These are phyloP conservation scores for Russula virescens DNA, from an alignment of 768 basidiomycete species.

Conservation along the genomic window DNA sequence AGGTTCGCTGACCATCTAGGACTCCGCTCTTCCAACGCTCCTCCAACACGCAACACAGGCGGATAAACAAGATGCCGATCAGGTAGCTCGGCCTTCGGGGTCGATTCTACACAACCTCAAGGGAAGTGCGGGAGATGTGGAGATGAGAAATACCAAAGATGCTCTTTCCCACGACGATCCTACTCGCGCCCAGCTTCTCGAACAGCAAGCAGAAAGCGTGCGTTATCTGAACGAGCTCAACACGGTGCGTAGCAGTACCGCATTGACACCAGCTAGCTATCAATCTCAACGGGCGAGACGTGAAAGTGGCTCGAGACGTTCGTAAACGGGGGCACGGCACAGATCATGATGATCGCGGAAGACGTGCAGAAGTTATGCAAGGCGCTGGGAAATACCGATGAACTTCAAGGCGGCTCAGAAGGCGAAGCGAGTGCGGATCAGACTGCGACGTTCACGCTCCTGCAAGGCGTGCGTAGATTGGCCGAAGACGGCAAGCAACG, in stretches of 20 bases:
- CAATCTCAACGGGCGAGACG: conserved; percentile 5
- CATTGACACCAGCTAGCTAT: too few relatives aligned
- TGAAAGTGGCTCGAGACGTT: conserved; percentile 81
- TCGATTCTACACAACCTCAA: background rate
- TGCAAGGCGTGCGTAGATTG: conserved; percentile 34
- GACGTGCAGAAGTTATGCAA: conserved; percentile 56
- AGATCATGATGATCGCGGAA: conserved; percentile 56
- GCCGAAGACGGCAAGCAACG: conserved; percentile 33
- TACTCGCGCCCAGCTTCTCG: conserved; percentile 44
- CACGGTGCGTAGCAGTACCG: conserved; percentile 38
- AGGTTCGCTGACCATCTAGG: background rate
- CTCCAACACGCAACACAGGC: background rate
- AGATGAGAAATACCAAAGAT: conserved; percentile 43
- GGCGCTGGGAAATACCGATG: conserved; percentile 39
- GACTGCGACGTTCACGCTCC: conserved; percentile 28
- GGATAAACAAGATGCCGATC: background rate
- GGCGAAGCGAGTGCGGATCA: conserved; percentile 24
- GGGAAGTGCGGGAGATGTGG: background rate
- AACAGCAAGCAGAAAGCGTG: conserved; percentile 68
- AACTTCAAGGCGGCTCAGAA: conserved; percentile 21
- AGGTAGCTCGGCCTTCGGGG: background rate
- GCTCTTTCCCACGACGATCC: conserved; percentile 45
- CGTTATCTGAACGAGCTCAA: conserved; percentile 78
- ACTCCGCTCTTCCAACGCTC: background rate
- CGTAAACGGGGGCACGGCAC: conserved; percentile 68